A percentile compares a stretch with the other conserved stretches of the same genome.
Evolutionary conservation across 305 asterid species (phyloP).

Genomic region (Coffea humblotiana): DNA sequence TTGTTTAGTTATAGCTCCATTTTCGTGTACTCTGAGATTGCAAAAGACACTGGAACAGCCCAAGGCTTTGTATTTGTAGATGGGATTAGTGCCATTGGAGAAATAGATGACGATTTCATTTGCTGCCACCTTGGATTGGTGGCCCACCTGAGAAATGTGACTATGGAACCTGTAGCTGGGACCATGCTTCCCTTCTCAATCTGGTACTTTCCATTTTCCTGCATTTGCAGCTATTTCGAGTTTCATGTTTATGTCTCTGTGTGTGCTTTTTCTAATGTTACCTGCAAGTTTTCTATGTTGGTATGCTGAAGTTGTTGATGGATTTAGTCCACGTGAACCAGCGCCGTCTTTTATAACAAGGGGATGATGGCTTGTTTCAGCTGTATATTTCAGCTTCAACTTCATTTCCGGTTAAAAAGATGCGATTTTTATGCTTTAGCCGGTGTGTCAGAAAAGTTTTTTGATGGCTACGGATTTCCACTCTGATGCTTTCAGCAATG

Average conservation of each 20-base stretch:
- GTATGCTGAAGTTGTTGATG: neutral
- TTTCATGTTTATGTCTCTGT: neutral
- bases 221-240: neutral
- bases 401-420: neutral
- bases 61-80: constrained; percentile 35
- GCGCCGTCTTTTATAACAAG: neutral
- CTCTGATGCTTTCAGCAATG: neutral
- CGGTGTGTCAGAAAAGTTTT: neutral
- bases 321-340: neutral
- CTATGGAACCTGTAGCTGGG: constrained; percentile 55
- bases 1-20: constrained; percentile 22
- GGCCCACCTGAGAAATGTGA: constrained; percentile 62
- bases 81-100: constrained; percentile 38
- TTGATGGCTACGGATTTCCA: neutral
- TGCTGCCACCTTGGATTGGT: constrained; percentile 61
- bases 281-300: neutral
- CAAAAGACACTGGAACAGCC: neutral
- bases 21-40: constrained; percentile 23
- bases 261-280: neutral
- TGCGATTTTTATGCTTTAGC: neutral
- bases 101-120: constrained; percentile 37
- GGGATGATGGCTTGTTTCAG: neutral
- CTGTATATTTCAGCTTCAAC: neutral
- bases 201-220: constrained; percentile 30
- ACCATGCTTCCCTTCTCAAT: constrained; percentile 42